Conservation (phyloP, 352 stramenopile genomes). For the Pelagophyceae sp. region DNA sequence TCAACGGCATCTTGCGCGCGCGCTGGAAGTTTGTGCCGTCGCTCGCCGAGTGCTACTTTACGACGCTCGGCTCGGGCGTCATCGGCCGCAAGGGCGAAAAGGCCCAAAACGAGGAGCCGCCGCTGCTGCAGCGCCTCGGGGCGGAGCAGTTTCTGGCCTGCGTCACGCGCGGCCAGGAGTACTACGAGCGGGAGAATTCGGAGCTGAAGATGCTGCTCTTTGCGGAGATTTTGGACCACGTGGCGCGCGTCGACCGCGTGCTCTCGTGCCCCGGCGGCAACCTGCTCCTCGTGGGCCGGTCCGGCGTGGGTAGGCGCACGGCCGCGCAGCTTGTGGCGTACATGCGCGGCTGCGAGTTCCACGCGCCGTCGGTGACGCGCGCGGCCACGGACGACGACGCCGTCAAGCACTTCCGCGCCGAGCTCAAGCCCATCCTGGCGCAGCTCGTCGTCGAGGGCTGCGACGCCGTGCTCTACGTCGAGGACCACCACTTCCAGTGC, state of each 20-base stretch:
- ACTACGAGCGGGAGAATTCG: conserved; percentile 88
- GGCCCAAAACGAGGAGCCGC: conserved; percentile 29
- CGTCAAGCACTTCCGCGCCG: conserved; percentile 54
- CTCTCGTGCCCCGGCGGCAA: conserved; percentile 69
- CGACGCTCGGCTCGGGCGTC: conserved; percentile 42
- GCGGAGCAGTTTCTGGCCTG: conserved; percentile 61
- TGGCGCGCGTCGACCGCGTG: conserved; percentile 74
- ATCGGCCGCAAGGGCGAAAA: conserved; percentile 31
- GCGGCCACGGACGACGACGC: conserved; percentile 49
- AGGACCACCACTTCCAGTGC: conserved; percentile 80
- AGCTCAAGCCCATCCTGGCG: conserved; percentile 73
- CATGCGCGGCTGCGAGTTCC: conserved; percentile 74
- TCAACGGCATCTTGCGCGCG: conserved; percentile 24
- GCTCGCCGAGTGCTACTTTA: conserved; percentile 68
- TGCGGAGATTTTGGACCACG: conserved; percentile 75
- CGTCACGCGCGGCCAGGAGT: conserved; percentile 70
- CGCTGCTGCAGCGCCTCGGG: conserved; percentile 31
- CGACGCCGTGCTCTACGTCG: conserved; percentile 74
- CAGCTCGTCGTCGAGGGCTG: conserved; percentile 52
- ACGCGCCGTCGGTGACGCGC: conserved; percentile 62
- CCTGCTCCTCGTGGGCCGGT: conserved; percentile 72
- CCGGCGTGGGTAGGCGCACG: conserved; percentile 70
- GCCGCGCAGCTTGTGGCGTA: conserved; percentile 68
- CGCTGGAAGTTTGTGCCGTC: conserved; percentile 64
- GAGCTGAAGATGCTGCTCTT: conserved; percentile 86